Conservation (phyloP, 2,329 filamentous ascomycete genomes). For the Exophiala spinifera region DNA sequence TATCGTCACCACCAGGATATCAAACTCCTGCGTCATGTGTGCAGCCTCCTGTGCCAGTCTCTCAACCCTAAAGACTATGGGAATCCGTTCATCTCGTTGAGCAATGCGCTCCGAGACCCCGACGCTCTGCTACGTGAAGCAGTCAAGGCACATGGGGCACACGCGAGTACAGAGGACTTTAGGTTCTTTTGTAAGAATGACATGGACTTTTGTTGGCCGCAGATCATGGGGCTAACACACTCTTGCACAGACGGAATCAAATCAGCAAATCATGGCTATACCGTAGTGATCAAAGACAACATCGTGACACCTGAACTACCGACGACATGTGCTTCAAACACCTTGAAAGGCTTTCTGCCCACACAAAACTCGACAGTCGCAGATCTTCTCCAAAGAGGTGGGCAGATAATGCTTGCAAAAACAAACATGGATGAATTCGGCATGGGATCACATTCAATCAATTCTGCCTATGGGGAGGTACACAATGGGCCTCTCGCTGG, state of each 20-base stretch:
- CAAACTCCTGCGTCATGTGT: background rate
- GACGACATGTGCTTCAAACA: conserved; percentile 80
- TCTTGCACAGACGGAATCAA: conserved; percentile 7
- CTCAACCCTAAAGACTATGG: conserved; percentile 9
- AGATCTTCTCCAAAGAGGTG: background rate
- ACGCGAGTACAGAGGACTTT: conserved; percentile 1
- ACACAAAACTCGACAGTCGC: conserved; percentile 84
- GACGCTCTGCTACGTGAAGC: conserved; percentile 3
- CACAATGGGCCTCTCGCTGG: conserved; percentile 27
- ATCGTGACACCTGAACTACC: conserved; percentile 62
- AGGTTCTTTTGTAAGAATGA: conserved; percentile 8
- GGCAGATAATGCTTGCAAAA: conserved; percentile 38
- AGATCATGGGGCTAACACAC: conserved; percentile 2
- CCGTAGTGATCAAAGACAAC: conserved; percentile 73
- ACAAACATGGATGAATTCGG: conserved; percentile 96
- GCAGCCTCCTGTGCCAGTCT: conserved; percentile 1
- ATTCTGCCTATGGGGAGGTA: conserved; percentile 67
- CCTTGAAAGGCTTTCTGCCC: conserved; percentile 67
- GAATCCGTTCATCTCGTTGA: conserved; percentile 13
- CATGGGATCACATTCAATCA: conserved; percentile 79
- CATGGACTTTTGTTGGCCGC: background rate
- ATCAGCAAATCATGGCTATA: conserved; percentile 22
- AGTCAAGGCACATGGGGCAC: background rate
- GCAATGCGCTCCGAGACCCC: background rate
- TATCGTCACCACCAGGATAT: background rate